These are phyloP conservation scores for Zygoascus flipseniorum DNA, from an alignment of 805 yeast species.

Conservation along the genomic window DNA sequence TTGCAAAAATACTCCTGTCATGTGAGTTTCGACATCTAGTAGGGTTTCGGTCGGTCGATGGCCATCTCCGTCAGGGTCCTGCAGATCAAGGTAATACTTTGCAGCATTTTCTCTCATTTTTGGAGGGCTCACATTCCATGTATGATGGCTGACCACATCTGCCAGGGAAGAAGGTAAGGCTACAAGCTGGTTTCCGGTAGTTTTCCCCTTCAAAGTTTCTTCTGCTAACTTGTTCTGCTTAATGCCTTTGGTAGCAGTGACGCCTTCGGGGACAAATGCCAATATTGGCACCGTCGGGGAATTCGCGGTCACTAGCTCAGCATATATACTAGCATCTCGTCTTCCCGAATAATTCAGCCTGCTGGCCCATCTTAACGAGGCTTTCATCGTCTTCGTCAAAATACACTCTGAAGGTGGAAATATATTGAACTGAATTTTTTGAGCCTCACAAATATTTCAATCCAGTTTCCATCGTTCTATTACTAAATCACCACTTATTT, in stretches of 20 bases:
- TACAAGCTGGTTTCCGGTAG: conserved; percentile 40
- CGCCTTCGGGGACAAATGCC: not conserved
- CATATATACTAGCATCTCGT: conserved; percentile 1
- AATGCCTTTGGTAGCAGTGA: too few relatives aligned
- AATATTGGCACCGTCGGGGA: conserved; percentile 5
- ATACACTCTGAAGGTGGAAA: too few relatives aligned
- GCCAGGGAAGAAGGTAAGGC: conserved; percentile 50
- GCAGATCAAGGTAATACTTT: conserved; percentile 40
- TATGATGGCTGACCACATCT: conserved; percentile 53
- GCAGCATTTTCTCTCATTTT: conserved; percentile 57
- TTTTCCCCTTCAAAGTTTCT: conserved; percentile 48
- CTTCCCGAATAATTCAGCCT: conserved; percentile 1
- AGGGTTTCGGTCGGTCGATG: conserved; percentile 37
- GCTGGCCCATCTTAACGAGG: not conserved
- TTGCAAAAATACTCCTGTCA: conserved; percentile 73
- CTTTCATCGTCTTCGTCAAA: not conserved
- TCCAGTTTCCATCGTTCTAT: not conserved
- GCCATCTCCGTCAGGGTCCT: conserved; percentile 32
- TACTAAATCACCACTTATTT: not conserved
- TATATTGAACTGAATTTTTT: not conserved
- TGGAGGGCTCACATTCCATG: conserved; percentile 41
- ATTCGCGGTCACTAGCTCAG: conserved; percentile 9
- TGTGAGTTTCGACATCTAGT: conserved; percentile 57
- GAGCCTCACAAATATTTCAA: not conserved
- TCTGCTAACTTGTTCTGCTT: not conserved